These are phyloP conservation scores for Citropsis articulata DNA, from an alignment of 345 rosid species.

Conservation along the genomic window DNA sequence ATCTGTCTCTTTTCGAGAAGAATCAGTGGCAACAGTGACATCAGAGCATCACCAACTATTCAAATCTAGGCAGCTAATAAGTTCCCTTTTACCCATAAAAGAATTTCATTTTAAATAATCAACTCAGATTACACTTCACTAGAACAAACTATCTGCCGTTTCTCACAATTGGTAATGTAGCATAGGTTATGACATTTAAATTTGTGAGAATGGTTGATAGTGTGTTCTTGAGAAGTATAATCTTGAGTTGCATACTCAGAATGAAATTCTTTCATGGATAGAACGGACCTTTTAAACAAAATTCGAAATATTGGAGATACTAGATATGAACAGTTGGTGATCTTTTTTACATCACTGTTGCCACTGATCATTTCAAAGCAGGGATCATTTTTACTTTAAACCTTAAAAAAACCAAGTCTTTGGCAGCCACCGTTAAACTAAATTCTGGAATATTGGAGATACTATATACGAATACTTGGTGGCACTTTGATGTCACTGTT, in stretches of 20 bases:
- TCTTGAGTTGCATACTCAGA: no score
- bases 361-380: no score
- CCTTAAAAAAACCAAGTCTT: no score
- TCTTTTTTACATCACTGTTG: no score
- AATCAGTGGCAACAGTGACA: background rate
- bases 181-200: no score
- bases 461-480: background rate
- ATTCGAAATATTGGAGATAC: no score
- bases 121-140: background rate
- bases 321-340: no score
- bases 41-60: background rate
- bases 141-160: background rate
- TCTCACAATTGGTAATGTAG: background rate
- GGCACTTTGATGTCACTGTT: background rate
- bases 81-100: background rate
- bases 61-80: background rate
- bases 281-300: background rate
- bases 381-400: no score
- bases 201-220: background rate
- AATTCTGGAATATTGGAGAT: background rate
- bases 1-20: background rate
- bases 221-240: background rate
- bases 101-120: background rate
- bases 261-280: background rate
- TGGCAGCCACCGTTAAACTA: no score